Base-by-base conservation (phyloP, 2,329 filamentous ascomycete genomes). In the Ascochyta lentis region DNA sequence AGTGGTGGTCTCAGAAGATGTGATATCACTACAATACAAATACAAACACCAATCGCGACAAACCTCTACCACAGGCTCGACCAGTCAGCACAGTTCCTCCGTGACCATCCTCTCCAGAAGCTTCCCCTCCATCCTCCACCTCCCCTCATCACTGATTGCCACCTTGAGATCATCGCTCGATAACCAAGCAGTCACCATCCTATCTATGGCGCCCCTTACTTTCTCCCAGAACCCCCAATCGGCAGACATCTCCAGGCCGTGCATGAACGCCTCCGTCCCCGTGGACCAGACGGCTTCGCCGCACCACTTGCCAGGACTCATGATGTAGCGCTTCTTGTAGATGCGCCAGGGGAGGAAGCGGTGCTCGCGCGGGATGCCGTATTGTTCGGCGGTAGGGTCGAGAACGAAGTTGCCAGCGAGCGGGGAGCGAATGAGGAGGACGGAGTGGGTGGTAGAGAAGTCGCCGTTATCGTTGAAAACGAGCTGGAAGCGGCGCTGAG, bases 341-440 rank as follows among this genome's bases (percentile, higher is more conserved):
- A 23, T 8, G 1, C 31, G n/a, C 37, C 43, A 53, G 12, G 37
- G n/a, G 9, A 53, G 37, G n/a, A 53, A 43, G 15, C 50, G 37
- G 24, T 53, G 43, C 9, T 42, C 38, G 23, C 29, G 37, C 16
- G 43, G 43, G 9, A 22, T 8, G 13, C 43, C 50, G 16, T 47
- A 53, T 24, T 53, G 38, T 27, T 53, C 50, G 13, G 22, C 43
- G 16, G 50, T 42, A 10, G 50, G 37, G 24, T 53, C 50, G 29
- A 53, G 31, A 3, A 53, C 19, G 23, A 53, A 42, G n/a, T 53
- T 27, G 8, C 50, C 50, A 7, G 43, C 50, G 23, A 31, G 29
- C 4, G 16, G 50, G 27, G 38, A 53, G 16, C 5, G 7, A 38
- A 53, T 47, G 23, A 46, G 41, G 6, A 53, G 6, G 29, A 53